Percentiles rank a stretch among this genome's conserved stretches.
Conservation (phyloP, 2,329 filamentous ascomycete species). For the Botrytis porri region DNA sequence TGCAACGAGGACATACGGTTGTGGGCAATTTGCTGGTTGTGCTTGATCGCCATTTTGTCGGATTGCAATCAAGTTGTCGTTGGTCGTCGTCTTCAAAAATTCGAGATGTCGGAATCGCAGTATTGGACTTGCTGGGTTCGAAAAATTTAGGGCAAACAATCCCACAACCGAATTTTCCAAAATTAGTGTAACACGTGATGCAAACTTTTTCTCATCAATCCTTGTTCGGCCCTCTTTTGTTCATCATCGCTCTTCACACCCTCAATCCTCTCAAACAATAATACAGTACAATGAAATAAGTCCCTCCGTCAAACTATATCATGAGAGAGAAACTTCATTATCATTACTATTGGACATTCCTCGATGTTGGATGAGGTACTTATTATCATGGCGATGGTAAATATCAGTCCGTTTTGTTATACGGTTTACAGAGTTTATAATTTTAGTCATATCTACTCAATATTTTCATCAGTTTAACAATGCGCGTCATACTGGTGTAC, state of each 20-base stretch:
- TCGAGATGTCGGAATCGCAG: conserved; percentile 26
- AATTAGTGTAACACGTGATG: conserved; percentile 17
- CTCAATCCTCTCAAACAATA: not conserved
- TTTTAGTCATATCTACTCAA: not conserved
- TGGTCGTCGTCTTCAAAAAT: conserved; percentile 23
- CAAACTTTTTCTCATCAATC: not conserved
- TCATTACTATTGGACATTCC: not conserved
- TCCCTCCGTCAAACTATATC: not conserved
- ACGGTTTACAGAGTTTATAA: not conserved
- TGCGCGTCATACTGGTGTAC: not conserved
- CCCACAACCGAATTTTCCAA: conserved; percentile 22
- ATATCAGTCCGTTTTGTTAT: not conserved
- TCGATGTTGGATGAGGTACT: not conserved
- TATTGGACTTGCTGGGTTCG: conserved; percentile 19
- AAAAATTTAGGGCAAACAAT: conserved; percentile 21
- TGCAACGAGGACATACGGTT: conserved; percentile 66
- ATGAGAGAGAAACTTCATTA: not conserved
- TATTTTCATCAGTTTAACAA: not conserved
- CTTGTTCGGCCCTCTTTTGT: conserved; percentile 13
- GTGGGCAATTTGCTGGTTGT: conserved; percentile 98
- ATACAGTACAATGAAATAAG: not conserved
- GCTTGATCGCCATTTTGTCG: conserved; percentile 79
- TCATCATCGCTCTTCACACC: not conserved
- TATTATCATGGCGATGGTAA: not conserved
- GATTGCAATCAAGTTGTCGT: conserved; percentile 35